phyloP scores from a whole-genome alignment of 306 rosid species.

The Hippophae gyantsensis region DNA sequence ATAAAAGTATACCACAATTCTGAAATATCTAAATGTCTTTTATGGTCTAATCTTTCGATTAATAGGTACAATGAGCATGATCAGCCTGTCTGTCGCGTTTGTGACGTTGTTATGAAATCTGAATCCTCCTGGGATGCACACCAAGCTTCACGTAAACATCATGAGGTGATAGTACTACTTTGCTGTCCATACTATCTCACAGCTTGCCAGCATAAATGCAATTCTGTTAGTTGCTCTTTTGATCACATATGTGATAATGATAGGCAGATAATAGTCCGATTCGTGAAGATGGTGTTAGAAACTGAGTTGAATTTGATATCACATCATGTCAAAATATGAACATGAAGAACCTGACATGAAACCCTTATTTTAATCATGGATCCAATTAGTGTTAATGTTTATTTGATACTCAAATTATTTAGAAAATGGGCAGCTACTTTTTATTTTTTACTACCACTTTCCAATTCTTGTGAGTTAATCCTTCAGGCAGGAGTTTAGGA shows the following conservation, averaged over 20 bases:
- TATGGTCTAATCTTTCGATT: background rate
- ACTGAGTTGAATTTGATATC: background rate
- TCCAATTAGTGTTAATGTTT: background rate
- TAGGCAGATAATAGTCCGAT: background rate
- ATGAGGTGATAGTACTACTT: slow-evolving; percentile 43
- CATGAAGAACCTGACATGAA: background rate
- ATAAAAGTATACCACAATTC: slow-evolving; percentile 1
- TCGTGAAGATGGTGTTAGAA: background rate
- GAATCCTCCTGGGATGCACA: slow-evolving; percentile 77
- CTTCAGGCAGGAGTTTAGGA: background rate
- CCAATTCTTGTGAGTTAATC: background rate
- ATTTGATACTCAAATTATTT: background rate
- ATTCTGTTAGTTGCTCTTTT: background rate
- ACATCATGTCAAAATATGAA: background rate
- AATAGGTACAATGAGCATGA: slow-evolving; percentile 65
- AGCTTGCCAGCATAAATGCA: background rate
- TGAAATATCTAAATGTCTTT: slow-evolving; percentile 14
- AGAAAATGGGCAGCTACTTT: background rate
- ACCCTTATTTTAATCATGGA: background rate
- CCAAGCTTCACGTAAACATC: slow-evolving; percentile 80
- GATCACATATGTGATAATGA: background rate
- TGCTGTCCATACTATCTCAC: background rate
- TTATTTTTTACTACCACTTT: background rate
- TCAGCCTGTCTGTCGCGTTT: slow-evolving; percentile 80
- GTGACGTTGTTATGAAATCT: slow-evolving; percentile 61